A percentile compares a stretch with the other conserved stretches of the same genome.
phyloP scores from a whole-genome alignment of 805 yeast genomes.

The Brettanomyces anomalus region DNA sequence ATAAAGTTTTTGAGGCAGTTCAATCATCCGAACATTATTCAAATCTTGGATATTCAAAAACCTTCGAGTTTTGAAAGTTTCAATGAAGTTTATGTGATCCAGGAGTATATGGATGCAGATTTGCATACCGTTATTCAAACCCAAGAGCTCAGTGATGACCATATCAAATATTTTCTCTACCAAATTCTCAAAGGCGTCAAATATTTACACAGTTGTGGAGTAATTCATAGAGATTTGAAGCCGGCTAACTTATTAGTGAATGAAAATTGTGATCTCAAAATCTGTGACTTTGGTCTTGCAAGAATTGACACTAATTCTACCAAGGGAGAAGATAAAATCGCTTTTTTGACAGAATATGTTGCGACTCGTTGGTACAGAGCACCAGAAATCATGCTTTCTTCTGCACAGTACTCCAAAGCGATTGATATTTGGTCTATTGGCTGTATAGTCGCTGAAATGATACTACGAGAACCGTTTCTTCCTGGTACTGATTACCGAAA shows the following conservation, averaged over 20 bases:
- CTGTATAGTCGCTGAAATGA: conserved; percentile 66
- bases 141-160: conserved; percentile 53
- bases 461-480: conserved; percentile 51
- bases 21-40: conserved; percentile 66
- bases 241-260: conserved; percentile 65
- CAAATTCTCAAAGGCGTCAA: conserved; percentile 65
- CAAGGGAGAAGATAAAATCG: conserved; percentile 15
- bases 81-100: conserved; percentile 65
- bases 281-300: conserved; percentile 75
- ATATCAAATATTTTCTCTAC: conserved; percentile 60
- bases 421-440: conserved; percentile 80
- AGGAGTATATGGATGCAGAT: conserved; percentile 74
- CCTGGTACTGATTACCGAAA: conserved; percentile 71
- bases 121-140: conserved; percentile 53
- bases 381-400: conserved; percentile 72
- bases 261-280: conserved; percentile 63
- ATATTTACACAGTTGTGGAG: conserved; percentile 62
- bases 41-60: conserved; percentile 55
- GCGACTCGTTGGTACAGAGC: conserved; percentile 85
- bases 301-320: conserved; percentile 40
- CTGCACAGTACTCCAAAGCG: conserved; percentile 64
- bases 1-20: conserved; percentile 57
- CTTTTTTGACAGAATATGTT: conserved; percentile 65
- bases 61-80: conserved; percentile 52
- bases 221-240: conserved; percentile 69